These are phyloP conservation scores for Colletotrichum spinosum DNA, from an alignment of 2,329 filamentous ascomycete genomes.

Conservation along the genomic window DNA sequence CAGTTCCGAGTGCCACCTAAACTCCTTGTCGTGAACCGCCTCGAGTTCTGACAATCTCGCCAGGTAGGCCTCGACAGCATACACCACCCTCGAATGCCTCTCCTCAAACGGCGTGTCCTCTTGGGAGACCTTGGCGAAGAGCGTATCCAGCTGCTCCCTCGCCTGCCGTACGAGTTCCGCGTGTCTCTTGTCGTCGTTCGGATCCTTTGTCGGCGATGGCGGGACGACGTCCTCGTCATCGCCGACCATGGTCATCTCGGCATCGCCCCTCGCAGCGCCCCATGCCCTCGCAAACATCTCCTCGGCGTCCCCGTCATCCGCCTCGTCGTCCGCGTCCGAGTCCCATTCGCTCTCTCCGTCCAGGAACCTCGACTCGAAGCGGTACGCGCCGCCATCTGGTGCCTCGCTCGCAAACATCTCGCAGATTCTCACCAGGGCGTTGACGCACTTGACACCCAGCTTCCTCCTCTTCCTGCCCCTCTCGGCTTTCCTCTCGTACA, in stretches of 20 bases:
- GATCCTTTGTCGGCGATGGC: not conserved
- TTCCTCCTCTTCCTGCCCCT: slow-evolving; percentile 3
- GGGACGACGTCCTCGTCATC: not conserved
- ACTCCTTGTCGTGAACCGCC: slow-evolving; percentile 28
- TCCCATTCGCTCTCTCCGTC: slow-evolving; percentile 19
- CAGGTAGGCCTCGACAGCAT: slow-evolving; percentile 32
- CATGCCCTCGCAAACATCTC: slow-evolving; percentile 1
- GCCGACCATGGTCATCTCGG: slow-evolving; percentile 9
- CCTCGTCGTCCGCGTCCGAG: slow-evolving; percentile 18
- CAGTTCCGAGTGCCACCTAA: slow-evolving; percentile 28
- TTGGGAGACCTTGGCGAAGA: slow-evolving; percentile 16
- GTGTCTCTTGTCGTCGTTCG: slow-evolving; percentile 8
- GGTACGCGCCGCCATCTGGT: slow-evolving; percentile 14
- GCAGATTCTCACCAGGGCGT: slow-evolving; percentile 27
- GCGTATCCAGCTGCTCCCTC: slow-evolving; percentile 17
- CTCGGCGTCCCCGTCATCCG: slow-evolving; percentile 9
- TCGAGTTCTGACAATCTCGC: slow-evolving; percentile 19
- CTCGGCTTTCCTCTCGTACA: slow-evolving; percentile 22
- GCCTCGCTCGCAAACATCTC: slow-evolving; percentile 34
- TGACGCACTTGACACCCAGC: slow-evolving; percentile 12
- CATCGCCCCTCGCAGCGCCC: slow-evolving; percentile 10
- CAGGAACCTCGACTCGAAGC: slow-evolving; percentile 11
- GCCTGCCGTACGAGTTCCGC: slow-evolving; percentile 22
- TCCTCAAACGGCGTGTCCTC: slow-evolving; percentile 27
- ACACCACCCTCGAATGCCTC: slow-evolving; percentile 25